Percentiles rank a stretch among this genome's conserved stretches.
Evolutionary conservation across 2,329 filamentous ascomycete genomes (phyloP).

Genomic region (Aspergillus glaucus): DNA sequence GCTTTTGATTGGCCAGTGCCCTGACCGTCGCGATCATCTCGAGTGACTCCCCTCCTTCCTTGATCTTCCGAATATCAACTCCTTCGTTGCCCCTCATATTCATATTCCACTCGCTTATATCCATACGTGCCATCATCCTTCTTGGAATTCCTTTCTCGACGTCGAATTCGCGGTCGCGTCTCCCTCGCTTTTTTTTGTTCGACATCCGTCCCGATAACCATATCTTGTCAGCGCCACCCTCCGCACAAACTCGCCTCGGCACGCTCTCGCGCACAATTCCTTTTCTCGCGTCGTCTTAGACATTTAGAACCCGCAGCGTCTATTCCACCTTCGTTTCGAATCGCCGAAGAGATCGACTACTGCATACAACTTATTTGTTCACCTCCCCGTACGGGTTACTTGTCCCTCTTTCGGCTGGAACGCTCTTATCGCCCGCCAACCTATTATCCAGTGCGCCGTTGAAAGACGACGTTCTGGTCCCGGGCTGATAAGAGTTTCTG

Average conservation of each 20-base stretch:
- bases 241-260: neutral
- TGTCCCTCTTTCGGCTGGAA: slow-evolving; percentile 11
- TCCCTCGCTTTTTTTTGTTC: slow-evolving; percentile 1
- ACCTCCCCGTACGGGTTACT: slow-evolving; percentile 3
- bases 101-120: neutral
- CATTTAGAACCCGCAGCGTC: neutral
- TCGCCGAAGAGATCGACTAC: slow-evolving; percentile 5
- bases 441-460: slow-evolving; percentile 74
- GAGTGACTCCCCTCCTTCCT: slow-evolving; percentile 1
- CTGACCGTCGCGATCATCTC: neutral
- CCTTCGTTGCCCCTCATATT: neutral
- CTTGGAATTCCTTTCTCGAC: neutral
- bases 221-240: slow-evolving; percentile 17
- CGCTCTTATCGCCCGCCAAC: slow-evolving; percentile 27
- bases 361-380: slow-evolving; percentile 11
- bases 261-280: neutral
- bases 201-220: slow-evolving; percentile 9
- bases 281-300: neutral
- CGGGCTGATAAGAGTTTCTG: slow-evolving; percentile 47
- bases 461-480: slow-evolving; percentile 76
- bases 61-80: neutral
- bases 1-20: slow-evolving; percentile 27
- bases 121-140: neutral
- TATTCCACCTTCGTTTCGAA: neutral
- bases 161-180: slow-evolving; percentile 9